Conservation (phyloP, 768 basidiomycete genomes). For the Lepiota venenata region DNA sequence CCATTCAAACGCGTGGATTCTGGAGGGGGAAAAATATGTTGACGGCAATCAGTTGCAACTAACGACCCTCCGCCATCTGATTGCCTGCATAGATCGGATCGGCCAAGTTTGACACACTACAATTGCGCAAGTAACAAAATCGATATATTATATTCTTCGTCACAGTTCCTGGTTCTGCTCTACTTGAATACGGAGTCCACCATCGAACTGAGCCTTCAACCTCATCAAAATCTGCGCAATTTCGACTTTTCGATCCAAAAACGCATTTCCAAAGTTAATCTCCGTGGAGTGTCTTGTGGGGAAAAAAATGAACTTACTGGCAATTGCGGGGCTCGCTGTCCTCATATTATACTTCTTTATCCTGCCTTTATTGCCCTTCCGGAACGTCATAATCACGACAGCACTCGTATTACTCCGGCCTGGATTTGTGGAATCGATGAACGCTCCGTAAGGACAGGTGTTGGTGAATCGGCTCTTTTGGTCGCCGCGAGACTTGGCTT, state of each 20-base stretch:
- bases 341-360: conserved; percentile 7
- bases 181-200: neutral
- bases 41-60: too few relatives aligned
- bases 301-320: neutral
- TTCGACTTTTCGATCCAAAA: too few relatives aligned
- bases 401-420: neutral
- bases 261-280: neutral
- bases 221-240: conserved; percentile 1
- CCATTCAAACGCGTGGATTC: too few relatives aligned
- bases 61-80: too few relatives aligned
- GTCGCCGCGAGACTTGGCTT: neutral
- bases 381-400: neutral
- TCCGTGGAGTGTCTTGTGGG: too few relatives aligned
- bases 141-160: too few relatives aligned
- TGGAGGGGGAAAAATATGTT: too few relatives aligned
- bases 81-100: too few relatives aligned
- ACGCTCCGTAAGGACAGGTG: too few relatives aligned
- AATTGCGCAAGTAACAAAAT: neutral
- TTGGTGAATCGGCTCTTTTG: too few relatives aligned
- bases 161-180: neutral
- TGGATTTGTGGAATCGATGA: too few relatives aligned
- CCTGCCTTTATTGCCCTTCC: neutral
- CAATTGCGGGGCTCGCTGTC: neutral
- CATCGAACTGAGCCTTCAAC: neutral
- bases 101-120: too few relatives aligned